Conservation (phyloP, 352 stramenopile species). For the Pseudoperonospora humuli region DNA sequence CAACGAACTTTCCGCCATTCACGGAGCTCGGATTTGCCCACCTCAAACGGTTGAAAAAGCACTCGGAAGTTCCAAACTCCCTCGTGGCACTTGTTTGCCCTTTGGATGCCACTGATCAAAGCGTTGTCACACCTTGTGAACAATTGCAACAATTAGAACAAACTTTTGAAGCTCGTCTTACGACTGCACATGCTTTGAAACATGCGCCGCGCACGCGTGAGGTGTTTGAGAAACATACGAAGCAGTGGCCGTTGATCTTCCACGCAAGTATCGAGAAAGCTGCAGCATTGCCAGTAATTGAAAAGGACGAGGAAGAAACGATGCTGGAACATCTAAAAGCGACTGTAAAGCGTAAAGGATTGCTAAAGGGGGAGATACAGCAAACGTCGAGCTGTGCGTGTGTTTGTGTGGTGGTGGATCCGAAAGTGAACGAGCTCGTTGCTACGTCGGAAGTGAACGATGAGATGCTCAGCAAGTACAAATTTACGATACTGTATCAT, state of each 20-base stretch:
- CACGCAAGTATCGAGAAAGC: conserved; percentile 56
- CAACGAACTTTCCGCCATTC: conserved; percentile 40
- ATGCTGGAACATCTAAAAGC: conserved; percentile 23
- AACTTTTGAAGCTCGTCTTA: conserved; percentile 41
- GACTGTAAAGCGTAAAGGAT: conserved; percentile 18
- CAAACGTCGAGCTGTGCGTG: conserved; percentile 27
- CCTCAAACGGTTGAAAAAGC: conserved; percentile 82
- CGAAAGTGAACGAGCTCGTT: conserved; percentile 20
- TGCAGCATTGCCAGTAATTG: conserved; percentile 31
- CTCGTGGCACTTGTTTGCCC: conserved; percentile 57
- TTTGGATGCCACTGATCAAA: conserved; percentile 3
- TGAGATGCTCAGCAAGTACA: conserved; percentile 16
- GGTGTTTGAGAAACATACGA: conserved; percentile 52
- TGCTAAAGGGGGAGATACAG: conserved; percentile 10
- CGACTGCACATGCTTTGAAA: conserved; percentile 47
- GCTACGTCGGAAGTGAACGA: conserved; percentile 20
- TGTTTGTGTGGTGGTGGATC: conserved; percentile 53
- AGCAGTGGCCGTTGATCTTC: conserved; percentile 69
- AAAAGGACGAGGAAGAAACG: conserved; percentile 23
- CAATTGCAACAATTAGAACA: conserved; percentile 23
- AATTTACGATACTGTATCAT: conserved; percentile 53
- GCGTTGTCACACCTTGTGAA: conserved; percentile 1
- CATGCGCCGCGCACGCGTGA: conserved; percentile 45
- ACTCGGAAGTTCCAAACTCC: conserved; percentile 21
- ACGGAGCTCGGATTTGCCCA: conserved; percentile 59